phyloP scores from a whole-genome alignment of 1,139 yeast species.

The Hemisphaericaspora xylofermentans region DNA sequence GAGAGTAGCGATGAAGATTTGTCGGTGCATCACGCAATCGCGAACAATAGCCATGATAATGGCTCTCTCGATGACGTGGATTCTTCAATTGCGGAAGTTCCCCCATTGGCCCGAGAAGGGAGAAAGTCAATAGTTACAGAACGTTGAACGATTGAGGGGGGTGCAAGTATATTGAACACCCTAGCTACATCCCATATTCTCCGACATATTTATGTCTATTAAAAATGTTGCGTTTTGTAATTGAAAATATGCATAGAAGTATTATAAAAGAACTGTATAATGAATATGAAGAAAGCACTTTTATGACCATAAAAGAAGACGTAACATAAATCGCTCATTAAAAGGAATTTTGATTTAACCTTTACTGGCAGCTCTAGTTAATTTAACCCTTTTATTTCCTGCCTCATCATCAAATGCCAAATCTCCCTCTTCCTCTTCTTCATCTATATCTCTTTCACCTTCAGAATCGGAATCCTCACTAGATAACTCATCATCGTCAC shows the following conservation, averaged over 20 bases:
- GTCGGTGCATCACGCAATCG: neutral
- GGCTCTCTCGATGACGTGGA: constrained; percentile 25
- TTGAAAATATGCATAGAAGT: constrained; percentile 1
- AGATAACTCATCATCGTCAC: constrained; percentile 8
- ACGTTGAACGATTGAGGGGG: neutral
- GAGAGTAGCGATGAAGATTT: constrained; percentile 11
- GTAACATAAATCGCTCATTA: constrained; percentile 5
- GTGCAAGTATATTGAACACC: neutral
- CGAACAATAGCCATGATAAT: neutral
- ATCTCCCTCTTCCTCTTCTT: constrained; percentile 15
- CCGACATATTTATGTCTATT: neutral
- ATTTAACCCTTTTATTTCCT: constrained; percentile 22
- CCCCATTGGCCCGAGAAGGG: constrained; percentile 87
- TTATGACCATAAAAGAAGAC: neutral
- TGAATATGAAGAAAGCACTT: neutral
- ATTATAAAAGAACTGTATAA: neutral
- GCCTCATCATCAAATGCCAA: constrained; percentile 15
- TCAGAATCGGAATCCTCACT: constrained; percentile 12
- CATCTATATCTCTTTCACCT: constrained; percentile 23
- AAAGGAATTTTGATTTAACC: constrained; percentile 19
- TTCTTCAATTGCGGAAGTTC: constrained; percentile 55
- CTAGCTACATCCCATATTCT: neutral
- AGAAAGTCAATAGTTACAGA: constrained; percentile 31
- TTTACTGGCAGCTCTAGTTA: constrained; percentile 46
- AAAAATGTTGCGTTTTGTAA: neutral